Conservation (phyloP, 202 grass and related monocot species). For the Sporobolus alterniflorus region DNA sequence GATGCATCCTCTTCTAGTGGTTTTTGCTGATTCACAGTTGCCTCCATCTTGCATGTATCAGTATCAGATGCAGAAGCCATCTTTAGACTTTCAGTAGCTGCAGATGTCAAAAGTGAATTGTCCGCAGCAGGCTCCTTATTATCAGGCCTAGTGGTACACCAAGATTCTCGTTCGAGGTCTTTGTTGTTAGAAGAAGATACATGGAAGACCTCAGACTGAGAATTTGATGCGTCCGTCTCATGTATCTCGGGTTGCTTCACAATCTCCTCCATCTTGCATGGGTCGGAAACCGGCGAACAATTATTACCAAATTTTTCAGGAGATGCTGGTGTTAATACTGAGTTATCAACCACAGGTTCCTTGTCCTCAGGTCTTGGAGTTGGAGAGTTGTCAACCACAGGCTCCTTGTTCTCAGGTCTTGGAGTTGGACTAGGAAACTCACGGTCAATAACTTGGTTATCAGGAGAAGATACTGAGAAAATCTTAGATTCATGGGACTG, state of each 20-base stretch:
- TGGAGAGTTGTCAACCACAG: conserved; percentile 33
- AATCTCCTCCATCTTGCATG: conserved; percentile 22
- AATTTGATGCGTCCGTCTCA: conserved; percentile 11
- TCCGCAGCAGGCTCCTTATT: conserved; percentile 17
- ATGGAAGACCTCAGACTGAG: conserved; percentile 13
- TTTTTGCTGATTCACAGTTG: conserved; percentile 24
- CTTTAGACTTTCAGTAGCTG: neutral
- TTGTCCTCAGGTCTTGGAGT: conserved; percentile 46
- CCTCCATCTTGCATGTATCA: conserved; percentile 16
- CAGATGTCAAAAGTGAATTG: neutral
- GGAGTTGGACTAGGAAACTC: conserved; percentile 58
- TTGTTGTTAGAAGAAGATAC: conserved; percentile 25
- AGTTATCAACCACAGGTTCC: conserved; percentile 18
- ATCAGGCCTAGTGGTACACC: conserved; percentile 35
- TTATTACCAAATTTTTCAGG: conserved; percentile 20
- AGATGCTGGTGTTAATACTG: conserved; percentile 28
- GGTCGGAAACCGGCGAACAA: neutral
- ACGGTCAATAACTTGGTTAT: conserved; percentile 40
- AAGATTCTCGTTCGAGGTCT: conserved; percentile 35
- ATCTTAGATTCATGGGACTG: conserved; percentile 41
- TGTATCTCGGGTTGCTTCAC: conserved; percentile 22
- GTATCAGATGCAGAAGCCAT: neutral
- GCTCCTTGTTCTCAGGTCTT: conserved; percentile 40
- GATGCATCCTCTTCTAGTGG: conserved; percentile 8
- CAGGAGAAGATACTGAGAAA: conserved; percentile 32